Evolutionary conservation across 805 yeast species (phyloP).

Genomic region (Starmerella powellii): DNA sequence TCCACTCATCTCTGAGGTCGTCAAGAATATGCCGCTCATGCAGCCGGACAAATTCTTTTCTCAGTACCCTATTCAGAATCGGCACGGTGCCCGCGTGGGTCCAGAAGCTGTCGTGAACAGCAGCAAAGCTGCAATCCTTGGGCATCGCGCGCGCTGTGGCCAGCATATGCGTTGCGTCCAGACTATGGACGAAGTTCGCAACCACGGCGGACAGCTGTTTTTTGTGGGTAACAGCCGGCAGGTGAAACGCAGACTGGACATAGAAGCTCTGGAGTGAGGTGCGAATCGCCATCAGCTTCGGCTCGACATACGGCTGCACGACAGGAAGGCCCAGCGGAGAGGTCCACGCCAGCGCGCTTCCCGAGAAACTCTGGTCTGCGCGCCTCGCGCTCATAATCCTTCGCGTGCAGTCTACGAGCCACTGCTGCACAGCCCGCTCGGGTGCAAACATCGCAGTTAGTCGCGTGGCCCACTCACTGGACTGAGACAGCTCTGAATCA

Average conservation of each 20-base stretch:
- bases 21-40: constrained; percentile 57
- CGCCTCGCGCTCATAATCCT: constrained; percentile 59
- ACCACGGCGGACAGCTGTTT: constrained; percentile 80
- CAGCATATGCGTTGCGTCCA: constrained; percentile 89
- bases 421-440: constrained; percentile 43
- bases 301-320: constrained; percentile 77
- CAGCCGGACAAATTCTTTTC: constrained; percentile 61
- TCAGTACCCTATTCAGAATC: constrained; percentile 46
- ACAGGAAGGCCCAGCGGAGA: constrained; percentile 82
- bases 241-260: constrained; percentile 66
- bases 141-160: constrained; percentile 61
- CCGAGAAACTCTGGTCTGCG: constrained; percentile 39
- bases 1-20: constrained; percentile 59
- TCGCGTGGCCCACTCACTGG: neutral
- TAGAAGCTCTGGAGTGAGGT: constrained; percentile 71
- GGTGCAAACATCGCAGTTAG: neutral
- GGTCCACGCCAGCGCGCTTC: constrained; percentile 48
- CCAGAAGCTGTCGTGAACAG: constrained; percentile 93
- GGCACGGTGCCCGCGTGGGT: constrained; percentile 74
- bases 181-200: constrained; percentile 78
- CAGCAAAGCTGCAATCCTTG: constrained; percentile 56
- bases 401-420: constrained; percentile 73
- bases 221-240: constrained; percentile 60
- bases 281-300: constrained; percentile 44
- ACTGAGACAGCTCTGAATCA: no score